Conservation (phyloP, 2,329 filamentous ascomycete genomes). For the Leptodontidium sp. region DNA sequence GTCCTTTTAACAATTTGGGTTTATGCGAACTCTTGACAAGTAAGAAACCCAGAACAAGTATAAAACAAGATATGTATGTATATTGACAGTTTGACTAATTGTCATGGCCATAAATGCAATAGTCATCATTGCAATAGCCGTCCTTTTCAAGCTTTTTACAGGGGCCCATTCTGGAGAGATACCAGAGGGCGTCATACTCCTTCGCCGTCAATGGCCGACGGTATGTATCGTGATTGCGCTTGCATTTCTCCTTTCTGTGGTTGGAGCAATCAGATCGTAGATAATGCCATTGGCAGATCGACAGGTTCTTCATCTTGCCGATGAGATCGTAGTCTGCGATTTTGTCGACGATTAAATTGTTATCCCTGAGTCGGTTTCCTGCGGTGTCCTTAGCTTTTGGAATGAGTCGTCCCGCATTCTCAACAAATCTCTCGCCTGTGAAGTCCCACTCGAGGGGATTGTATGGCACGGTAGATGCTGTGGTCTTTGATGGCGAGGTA, state of each 20-base stretch:
- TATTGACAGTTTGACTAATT: not conserved
- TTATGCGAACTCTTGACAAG: too few relatives aligned
- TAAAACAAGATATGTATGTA: not conserved
- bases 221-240: slow-evolving; percentile 21
- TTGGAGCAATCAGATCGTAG: slow-evolving; percentile 27
- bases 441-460: slow-evolving; percentile 1
- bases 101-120: slow-evolving; percentile 28
- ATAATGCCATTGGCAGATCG: slow-evolving; percentile 13
- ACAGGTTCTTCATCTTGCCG: slow-evolving; percentile 9
- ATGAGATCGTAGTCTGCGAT: slow-evolving; percentile 6
- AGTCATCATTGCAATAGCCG: slow-evolving; percentile 27
- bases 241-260: slow-evolving; percentile 18
- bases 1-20: too few relatives aligned
- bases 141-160: slow-evolving; percentile 19
- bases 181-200: slow-evolving; percentile 30
- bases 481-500: not conserved
- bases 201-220: slow-evolving; percentile 22
- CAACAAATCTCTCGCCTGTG: slow-evolving; percentile 8
- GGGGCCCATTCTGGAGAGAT: slow-evolving; percentile 13
- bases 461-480: not conserved
- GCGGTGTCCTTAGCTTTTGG: not conserved
- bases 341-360: slow-evolving; percentile 14
- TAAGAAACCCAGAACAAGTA: not conserved
- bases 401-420: slow-evolving; percentile 18
- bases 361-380: slow-evolving; percentile 1